Base-by-base conservation (phyloP, 352 stramenopile species). In the Pythium angustatum region DNA sequence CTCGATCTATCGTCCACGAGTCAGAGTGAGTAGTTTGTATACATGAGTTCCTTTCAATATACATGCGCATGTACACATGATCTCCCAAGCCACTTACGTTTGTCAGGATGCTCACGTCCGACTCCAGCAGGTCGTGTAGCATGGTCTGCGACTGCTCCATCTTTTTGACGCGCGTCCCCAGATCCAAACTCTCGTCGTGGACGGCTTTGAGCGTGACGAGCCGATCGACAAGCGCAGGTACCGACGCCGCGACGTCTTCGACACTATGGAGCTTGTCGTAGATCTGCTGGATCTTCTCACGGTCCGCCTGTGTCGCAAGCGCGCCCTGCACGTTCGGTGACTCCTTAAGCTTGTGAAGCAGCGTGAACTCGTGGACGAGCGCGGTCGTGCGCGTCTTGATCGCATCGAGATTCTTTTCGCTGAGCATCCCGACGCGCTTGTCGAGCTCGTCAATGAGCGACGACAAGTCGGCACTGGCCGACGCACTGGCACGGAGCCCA, bases 1-100 rank as follows among this genome's bases (percentile, higher is more conserved):
- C 62, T 94, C 83, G 71, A 94, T 85, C 85, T 94, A 22, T 50
- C n/a, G n/a, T n/a, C n/a, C n/a, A n/a, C n/a, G n/a, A n/a, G n/a
- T n/a, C n/a, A n/a, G n/a, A n/a, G 12, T 28, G 12, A 40, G n/a
- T 51, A 0, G 15, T 2, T 9, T 43, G 28, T 41, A 45, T 33
- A 41, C 6, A 28, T 40, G 26, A 5, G 27, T 27, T 33, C 8
- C 3, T 26, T 59, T 9, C 22, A 34, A 24, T 38, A 49, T 2
- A 38, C 24, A 7, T 31, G 5, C 11, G 28, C 9, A 50, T 22
- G 15, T n/a, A n/a, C n/a, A n/a, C n/a, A 30, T 22, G 14, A 44
- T 22, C 41, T 1, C 24, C 41, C 5, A 17, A 17, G 14, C 22
- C 21, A 78, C 83, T 66, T 81, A 94, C 85, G 68, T 91, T 93